These are phyloP conservation scores for Blastobotrys malaysiensis DNA, from an alignment of 1,139 yeast species.

Conservation along the genomic window DNA sequence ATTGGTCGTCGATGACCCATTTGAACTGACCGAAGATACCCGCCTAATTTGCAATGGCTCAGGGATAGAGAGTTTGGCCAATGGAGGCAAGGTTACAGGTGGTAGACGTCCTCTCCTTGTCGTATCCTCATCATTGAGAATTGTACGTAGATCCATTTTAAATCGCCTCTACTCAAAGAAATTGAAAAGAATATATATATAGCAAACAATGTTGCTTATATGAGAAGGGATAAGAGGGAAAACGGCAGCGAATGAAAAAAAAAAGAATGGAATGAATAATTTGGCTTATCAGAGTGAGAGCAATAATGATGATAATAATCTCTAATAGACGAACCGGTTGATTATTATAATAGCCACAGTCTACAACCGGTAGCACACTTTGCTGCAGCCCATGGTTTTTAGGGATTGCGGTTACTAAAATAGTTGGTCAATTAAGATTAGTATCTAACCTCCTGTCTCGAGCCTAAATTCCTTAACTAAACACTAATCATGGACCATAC, in stretches of 20 bases:
- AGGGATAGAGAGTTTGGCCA: not conserved
- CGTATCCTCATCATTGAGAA: constrained; percentile 17
- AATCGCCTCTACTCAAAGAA: not conserved
- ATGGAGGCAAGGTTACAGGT: not conserved
- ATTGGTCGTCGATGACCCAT: not conserved
- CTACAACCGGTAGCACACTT: not conserved
- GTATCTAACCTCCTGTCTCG: not conserved
- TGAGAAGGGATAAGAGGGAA: not conserved
- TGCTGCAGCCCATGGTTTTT: not conserved
- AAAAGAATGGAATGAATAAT: not conserved
- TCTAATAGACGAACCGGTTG: not conserved
- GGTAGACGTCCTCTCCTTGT: not conserved
- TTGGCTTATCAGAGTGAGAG: not conserved
- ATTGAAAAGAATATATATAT: not conserved
- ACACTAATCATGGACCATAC: not conserved
- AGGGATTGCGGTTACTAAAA: not conserved
- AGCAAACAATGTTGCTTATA: not conserved
- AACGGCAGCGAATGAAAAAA: not conserved
- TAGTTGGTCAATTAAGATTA: not conserved
- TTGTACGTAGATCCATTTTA: constrained; percentile 19
- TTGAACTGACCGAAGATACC: not conserved
- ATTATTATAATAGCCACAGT: not conserved
- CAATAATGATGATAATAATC: not conserved
- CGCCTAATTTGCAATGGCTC: not conserved
- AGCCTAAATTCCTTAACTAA: not conserved